Conservation (phyloP, 2,329 filamentous ascomycete genomes). For the Talaromyces piceae region DNA sequence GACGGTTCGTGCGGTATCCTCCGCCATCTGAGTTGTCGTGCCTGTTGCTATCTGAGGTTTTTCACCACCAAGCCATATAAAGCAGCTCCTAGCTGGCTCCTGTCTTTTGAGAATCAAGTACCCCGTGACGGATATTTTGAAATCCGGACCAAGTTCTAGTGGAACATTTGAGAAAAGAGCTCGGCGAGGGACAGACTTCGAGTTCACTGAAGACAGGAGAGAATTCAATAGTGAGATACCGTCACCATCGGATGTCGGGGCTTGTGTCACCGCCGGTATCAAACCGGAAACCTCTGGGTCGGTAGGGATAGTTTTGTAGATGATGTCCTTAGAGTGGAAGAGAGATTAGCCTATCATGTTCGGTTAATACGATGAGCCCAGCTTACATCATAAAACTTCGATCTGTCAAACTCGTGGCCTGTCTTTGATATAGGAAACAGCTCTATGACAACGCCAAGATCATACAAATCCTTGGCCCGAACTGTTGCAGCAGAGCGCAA, state of each 20-base stretch:
- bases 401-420: constrained; percentile 66
- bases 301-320: constrained; percentile 66
- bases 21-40: constrained; percentile 66
- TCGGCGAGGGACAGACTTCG: constrained; percentile 77
- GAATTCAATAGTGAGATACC: constrained; percentile 73
- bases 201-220: constrained; percentile 80
- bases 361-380: constrained; percentile 15
- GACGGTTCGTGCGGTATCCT: constrained; percentile 68
- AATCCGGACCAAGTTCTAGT: constrained; percentile 74
- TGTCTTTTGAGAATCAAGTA: constrained; percentile 86
- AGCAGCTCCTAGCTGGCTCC: constrained; percentile 71
- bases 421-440: constrained; percentile 77
- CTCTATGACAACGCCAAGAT: constrained; percentile 84
- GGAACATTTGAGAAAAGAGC: constrained; percentile 81
- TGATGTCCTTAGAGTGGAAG: constrained; percentile 60
- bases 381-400: constrained; percentile 81
- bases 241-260: constrained; percentile 51
- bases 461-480: constrained; percentile 88
- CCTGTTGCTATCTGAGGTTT: constrained; percentile 70
- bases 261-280: constrained; percentile 47
- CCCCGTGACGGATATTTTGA: constrained; percentile 86
- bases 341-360: constrained; percentile 15
- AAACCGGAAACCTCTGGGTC: constrained; percentile 61
- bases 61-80: constrained; percentile 83
- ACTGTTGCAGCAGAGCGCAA: constrained; percentile 71